A percentile compares a stretch with the other conserved stretches of the same genome.
Conservation (phyloP, 192 early-diverging fungal species). For the Allomyces arbusculus region DNA sequence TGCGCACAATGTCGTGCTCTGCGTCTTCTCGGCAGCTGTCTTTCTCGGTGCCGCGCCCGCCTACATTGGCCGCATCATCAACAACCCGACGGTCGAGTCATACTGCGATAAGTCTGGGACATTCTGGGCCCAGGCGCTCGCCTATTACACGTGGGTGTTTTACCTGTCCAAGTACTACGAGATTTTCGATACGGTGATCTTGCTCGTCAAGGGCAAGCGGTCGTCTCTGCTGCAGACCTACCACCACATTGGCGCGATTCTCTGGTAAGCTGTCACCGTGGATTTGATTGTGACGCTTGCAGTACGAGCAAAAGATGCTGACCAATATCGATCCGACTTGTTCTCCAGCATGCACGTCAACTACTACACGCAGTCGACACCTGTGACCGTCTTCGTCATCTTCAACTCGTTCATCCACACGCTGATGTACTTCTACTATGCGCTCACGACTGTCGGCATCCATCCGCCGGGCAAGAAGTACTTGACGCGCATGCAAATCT, state of each 20-base stretch:
- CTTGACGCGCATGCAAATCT: constrained; percentile 61
- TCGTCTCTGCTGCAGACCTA: constrained; percentile 65
- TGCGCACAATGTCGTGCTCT: constrained; percentile 50
- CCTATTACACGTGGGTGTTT: constrained; percentile 67
- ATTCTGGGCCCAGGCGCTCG: constrained; percentile 48
- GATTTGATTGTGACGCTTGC: too few species aligned
- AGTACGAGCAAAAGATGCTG: too few species aligned
- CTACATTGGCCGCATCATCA: constrained; percentile 13
- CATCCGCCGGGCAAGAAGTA: constrained; percentile 62
- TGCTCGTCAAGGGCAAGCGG: constrained; percentile 53
- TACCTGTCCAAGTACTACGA: constrained; percentile 76
- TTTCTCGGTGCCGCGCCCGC: constrained; percentile 38
- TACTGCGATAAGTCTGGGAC: constrained; percentile 39
- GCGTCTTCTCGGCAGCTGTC: constrained; percentile 47
- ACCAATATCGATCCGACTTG: too few species aligned
- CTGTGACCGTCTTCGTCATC: constrained; percentile 63
- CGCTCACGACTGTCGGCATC: constrained; percentile 46
- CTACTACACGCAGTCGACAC: constrained; percentile 42
- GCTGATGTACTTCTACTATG: constrained; percentile 73
- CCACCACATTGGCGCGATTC: constrained; percentile 68
- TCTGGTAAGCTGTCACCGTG: constrained; percentile 4
- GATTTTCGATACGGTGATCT: constrained; percentile 70
- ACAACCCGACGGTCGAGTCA: constrained; percentile 23
- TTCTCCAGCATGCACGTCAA: constrained; percentile 45
- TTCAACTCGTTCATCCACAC: constrained; percentile 73